Conservation (phyloP, 169 alveolate species). For the Babesia bigemina region DNA sequence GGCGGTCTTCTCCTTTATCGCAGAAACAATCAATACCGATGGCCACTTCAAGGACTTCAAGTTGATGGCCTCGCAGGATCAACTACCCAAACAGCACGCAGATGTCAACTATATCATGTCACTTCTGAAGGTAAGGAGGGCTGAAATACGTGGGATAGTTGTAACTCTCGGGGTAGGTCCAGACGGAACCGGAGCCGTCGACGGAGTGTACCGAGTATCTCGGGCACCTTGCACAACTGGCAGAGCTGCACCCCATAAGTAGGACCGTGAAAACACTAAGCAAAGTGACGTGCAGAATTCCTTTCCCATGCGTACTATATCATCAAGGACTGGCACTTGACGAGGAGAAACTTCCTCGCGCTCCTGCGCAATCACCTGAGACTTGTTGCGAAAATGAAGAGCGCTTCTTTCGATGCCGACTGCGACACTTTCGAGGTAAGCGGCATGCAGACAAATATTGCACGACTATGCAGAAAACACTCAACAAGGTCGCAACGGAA, state of each 20-base stretch:
- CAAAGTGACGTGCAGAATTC: constrained; percentile 14
- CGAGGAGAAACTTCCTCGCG: constrained; percentile 40
- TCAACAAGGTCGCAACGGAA: constrained; percentile 40
- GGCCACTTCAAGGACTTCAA: constrained; percentile 16
- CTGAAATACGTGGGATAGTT: too few species aligned
- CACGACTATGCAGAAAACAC: constrained; percentile 19
- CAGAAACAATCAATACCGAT: constrained; percentile 30
- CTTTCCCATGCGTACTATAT: constrained; percentile 39
- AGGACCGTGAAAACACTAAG: neutral
- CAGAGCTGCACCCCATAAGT: constrained; percentile 27
- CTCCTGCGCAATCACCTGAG: constrained; percentile 43
- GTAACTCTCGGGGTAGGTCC: constrained; percentile 13
- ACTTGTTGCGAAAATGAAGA: constrained; percentile 43
- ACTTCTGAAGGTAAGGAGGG: constrained; percentile 31
- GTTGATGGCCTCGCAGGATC: constrained; percentile 65
- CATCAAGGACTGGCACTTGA: constrained; percentile 65
- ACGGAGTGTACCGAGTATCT: constrained; percentile 36
- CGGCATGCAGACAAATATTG: neutral
- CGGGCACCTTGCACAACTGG: constrained; percentile 32
- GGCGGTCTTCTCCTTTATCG: constrained; percentile 40
- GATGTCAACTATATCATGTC: constrained; percentile 51
- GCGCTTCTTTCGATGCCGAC: constrained; percentile 58
- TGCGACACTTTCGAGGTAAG: constrained; percentile 59
- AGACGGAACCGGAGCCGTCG: constrained; percentile 28
- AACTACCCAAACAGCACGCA: constrained; percentile 32